Evolutionary conservation across 345 rosid genomes (phyloP).

Genomic region (Hypericum perforatum): DNA sequence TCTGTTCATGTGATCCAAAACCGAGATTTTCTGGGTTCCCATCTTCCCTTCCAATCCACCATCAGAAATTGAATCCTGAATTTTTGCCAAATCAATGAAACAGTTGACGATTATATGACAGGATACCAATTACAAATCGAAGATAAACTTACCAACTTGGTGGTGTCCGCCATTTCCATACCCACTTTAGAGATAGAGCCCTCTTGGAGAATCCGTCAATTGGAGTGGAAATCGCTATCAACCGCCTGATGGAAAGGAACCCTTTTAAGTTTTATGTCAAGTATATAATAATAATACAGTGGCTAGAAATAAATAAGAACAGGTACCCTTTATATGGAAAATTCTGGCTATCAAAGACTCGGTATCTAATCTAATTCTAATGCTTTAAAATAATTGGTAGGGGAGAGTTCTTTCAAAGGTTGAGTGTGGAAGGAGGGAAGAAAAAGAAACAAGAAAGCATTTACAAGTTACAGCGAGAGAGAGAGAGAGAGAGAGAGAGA

Average conservation of each 20-base stretch:
- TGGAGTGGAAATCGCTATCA: slow-evolving; percentile 5
- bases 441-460: too few species aligned
- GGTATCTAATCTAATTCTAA: too few species aligned
- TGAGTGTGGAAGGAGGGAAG: too few species aligned
- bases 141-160: slow-evolving; percentile 39
- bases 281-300: not conserved
- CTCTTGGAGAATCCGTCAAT: too few species aligned
- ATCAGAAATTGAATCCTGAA: not conserved
- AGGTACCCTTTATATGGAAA: too few species aligned
- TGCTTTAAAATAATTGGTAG: too few species aligned
- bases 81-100: not conserved
- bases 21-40: slow-evolving; percentile 24
- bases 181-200: too few species aligned
- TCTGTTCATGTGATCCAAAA: slow-evolving; percentile 42
- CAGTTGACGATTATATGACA: not conserved
- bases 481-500: too few species aligned
- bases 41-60: slow-evolving; percentile 14
- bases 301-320: not conserved
- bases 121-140: not conserved
- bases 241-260: slow-evolving; percentile 16
- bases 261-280: slow-evolving; percentile 15
- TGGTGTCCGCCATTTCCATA: slow-evolving; percentile 39
- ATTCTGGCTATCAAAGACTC: too few species aligned
- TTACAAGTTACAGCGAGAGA: too few species aligned
- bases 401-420: too few species aligned